Base-by-base conservation (phyloP, 139 green algal genomes). In the Chlorella sp. region DNA sequence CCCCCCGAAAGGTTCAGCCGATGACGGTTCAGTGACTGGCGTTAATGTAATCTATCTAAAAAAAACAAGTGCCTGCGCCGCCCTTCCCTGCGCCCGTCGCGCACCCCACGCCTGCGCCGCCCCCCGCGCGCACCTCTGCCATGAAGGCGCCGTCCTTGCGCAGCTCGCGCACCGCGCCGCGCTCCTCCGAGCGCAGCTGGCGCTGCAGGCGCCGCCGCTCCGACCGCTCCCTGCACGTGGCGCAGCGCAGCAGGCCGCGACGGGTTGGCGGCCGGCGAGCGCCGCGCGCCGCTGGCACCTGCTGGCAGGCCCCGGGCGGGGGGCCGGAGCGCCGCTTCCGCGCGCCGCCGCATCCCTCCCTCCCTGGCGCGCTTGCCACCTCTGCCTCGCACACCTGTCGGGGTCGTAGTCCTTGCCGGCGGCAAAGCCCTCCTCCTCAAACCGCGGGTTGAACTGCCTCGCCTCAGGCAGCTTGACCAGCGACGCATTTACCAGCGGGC, bases 391-490 rank as follows among this genome's bases (percentile, higher is more conserved):
- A 11, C 58, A 83, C 84, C 84, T 82, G 82, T 96, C 91, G 29
- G 90, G 90, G 77, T 97, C 93, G 77, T 95, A 95, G 64, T 96
- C 88, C 31, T 88, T 87, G 27, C 84, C 86, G 1, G 73, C 46
- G 2, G 72, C 83, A 75, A 82, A 95, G 68, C 94, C 88, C 33
- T 96, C 92, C 86, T 98, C 94, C 86, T 98, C 95, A 69, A 94
- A 98, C 35, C 90, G 83, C 0, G 95, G 95, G 80, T 96, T 98
- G 87, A 59, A 85, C 71, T 82, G 74, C 60, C 29, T 46, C n/a
- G 41, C 75, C 51, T 89, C 83, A 50, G 83, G 74, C 77, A 88
- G 43, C 40, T 81, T 73, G 51, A 66, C 40, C 41, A 88, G 74
- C 8, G 68, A 33, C 14, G 72, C 66, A 8, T 77, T 51, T 31